Conservation (phyloP, 2,329 filamentous ascomycete species). For the Colletotrichum lentis region DNA sequence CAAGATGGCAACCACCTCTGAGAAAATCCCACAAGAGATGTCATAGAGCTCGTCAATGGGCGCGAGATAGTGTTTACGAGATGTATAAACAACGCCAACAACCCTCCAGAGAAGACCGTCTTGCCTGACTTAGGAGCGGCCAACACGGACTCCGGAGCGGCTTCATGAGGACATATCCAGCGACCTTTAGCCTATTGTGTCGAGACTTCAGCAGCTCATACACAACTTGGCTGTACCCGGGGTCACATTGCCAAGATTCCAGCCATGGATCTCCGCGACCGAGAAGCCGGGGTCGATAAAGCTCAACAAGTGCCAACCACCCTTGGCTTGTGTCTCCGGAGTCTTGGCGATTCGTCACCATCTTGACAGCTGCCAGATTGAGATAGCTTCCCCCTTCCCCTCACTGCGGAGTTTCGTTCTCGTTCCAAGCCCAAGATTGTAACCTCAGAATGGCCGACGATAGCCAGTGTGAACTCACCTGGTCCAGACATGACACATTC, state of each 20-base stretch:
- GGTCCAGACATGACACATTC: too few relatives aligned
- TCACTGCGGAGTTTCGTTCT: neutral
- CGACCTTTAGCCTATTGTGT: too few relatives aligned
- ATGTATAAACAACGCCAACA: too few relatives aligned
- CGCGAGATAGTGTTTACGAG: too few relatives aligned
- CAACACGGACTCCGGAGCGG: too few relatives aligned
- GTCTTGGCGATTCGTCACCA: neutral
- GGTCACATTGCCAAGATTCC: neutral
- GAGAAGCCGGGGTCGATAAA: neutral
- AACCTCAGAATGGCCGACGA: neutral
- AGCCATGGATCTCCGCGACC: neutral
- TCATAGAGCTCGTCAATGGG: too few relatives aligned
- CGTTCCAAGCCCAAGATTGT: neutral
- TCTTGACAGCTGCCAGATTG: neutral
- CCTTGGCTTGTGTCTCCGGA: neutral
- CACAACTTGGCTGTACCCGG: neutral
- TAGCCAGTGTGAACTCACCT: neutral
- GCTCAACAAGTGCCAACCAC: neutral
- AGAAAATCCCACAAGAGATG: too few relatives aligned
- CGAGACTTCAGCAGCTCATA: too few relatives aligned
- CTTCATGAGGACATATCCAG: too few relatives aligned
- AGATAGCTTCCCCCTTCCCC: neutral
- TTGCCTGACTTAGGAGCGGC: too few relatives aligned
- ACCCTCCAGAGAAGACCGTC: too few relatives aligned
- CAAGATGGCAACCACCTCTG: too few relatives aligned